These are phyloP conservation scores for Saksenaea oblongispora DNA, from an alignment of 371 early-diverging fungal genomes.

Conservation along the genomic window DNA sequence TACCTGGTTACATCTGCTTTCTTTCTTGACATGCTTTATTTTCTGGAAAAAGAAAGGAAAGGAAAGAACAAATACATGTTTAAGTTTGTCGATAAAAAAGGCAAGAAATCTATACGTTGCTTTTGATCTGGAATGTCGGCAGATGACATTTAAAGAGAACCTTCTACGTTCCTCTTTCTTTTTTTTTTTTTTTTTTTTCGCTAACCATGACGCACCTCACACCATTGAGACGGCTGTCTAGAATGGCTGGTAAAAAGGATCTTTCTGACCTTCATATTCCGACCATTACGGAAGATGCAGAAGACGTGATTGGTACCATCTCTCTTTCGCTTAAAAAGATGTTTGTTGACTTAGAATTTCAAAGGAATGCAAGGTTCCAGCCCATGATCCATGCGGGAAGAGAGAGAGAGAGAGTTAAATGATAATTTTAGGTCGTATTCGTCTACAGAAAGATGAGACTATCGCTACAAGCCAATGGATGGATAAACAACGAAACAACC, in stretches of 20 bases:
- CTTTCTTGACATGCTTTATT: background rate
- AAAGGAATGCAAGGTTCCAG: conserved; percentile 26
- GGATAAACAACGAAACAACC: conserved; percentile 91
- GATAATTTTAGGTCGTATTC: conserved; percentile 53
- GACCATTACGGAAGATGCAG: conserved; percentile 45
- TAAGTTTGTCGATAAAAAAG: background rate
- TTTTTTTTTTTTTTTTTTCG: background rate
- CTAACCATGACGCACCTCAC: conserved; percentile 27
- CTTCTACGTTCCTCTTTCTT: background rate
- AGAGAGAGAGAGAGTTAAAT: background rate
- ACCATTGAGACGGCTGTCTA: conserved; percentile 46
- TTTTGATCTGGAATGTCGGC: conserved; percentile 3
- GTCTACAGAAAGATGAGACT: conserved; percentile 58
- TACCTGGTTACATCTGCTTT: background rate
- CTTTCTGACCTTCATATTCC: conserved; percentile 38
- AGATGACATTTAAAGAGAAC: background rate
- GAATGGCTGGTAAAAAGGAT: conserved; percentile 46
- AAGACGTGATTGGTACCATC: conserved; percentile 45
- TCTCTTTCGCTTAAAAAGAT: conserved; percentile 5
- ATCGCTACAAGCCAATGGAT: conserved; percentile 78
- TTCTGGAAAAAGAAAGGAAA: background rate
- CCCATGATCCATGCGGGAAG: background rate
- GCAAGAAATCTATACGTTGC: background rate
- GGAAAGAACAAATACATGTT: background rate
- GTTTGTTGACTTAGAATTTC: too few relatives aligned